Conservation (phyloP, 768 basidiomycete species). For the Russula brevipes region DNA sequence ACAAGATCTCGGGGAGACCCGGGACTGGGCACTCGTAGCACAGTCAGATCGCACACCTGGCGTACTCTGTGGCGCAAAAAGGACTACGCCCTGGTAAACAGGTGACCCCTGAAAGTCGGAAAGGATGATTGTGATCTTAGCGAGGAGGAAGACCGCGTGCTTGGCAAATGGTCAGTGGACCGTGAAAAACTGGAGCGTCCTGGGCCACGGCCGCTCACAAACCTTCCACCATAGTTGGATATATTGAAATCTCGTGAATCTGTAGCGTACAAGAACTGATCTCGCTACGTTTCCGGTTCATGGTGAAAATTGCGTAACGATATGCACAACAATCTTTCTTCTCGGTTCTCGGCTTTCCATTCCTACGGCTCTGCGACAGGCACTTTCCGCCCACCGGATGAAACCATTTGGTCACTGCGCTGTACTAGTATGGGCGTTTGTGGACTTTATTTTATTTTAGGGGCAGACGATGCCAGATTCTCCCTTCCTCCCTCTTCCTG, state of each 20-base stretch:
- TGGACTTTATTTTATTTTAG: not conserved
- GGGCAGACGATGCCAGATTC: not conserved
- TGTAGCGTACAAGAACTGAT: not conserved
- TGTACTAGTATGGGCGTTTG: too few species aligned
- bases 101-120: conserved; percentile 17
- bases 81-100: not conserved
- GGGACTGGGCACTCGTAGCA: not conserved
- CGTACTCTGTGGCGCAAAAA: conserved; percentile 8
- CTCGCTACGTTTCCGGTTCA: conserved; percentile 7
- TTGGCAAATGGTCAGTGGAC: not conserved
- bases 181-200: not conserved
- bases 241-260: conserved; percentile 14
- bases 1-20: too few species aligned
- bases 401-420: not conserved
- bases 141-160: too few species aligned
- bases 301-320: not conserved
- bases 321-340: too few species aligned
- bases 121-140: not conserved
- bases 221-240: not conserved
- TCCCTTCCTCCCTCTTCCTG: too few species aligned
- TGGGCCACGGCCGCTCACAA: conserved; percentile 3
- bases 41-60: not conserved
- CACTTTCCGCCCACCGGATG: not conserved
- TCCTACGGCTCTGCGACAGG: not conserved
- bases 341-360: not conserved